Evolutionary conservation across 345 rosid species (phyloP).

Genomic region (Turnera subulata): DNA sequence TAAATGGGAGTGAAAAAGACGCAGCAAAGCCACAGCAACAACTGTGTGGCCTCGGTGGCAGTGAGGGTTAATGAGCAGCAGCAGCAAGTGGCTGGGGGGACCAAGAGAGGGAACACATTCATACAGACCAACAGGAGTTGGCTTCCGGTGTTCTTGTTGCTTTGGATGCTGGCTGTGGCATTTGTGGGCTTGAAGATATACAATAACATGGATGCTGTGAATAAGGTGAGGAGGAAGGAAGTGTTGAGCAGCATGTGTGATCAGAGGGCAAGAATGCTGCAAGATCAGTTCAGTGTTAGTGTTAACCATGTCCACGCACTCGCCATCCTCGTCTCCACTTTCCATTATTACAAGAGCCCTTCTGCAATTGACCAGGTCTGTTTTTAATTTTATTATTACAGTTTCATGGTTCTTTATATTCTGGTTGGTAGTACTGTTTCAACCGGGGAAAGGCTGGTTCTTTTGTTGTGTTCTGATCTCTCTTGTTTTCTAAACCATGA

Average conservation of each 20-base stretch:
- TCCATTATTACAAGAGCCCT: constrained; percentile 85
- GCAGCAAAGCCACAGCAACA: constrained; percentile 55
- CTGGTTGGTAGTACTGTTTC: too few species aligned
- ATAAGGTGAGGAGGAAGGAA: constrained; percentile 69
- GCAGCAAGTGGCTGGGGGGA: too few species aligned
- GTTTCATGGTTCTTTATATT: background rate
- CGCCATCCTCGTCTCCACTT: constrained; percentile 95
- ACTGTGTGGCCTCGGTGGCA: constrained; percentile 52
- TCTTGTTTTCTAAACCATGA: background rate
- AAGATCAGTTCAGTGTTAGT: constrained; percentile 94
- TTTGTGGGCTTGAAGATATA: constrained; percentile 42
- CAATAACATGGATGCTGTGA: constrained; percentile 53
- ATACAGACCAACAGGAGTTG: constrained; percentile 62
- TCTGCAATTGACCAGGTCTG: constrained; percentile 98
- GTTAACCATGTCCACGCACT: constrained; percentile 98
- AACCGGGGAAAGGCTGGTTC: too few species aligned
- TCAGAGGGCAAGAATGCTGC: constrained; percentile 93
- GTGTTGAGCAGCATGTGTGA: constrained; percentile 86
- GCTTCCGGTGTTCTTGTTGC: constrained; percentile 53
- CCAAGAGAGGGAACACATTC: constrained; percentile 61
- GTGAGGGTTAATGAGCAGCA: constrained; percentile 55
- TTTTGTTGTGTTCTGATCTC: background rate
- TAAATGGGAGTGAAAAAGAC: constrained; percentile 63
- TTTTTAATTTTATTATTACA: constrained; percentile 1
- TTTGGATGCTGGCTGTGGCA: constrained; percentile 53